Base-by-base conservation (phyloP, 108 stramenopile species). In the Epipyxis sp. region DNA sequence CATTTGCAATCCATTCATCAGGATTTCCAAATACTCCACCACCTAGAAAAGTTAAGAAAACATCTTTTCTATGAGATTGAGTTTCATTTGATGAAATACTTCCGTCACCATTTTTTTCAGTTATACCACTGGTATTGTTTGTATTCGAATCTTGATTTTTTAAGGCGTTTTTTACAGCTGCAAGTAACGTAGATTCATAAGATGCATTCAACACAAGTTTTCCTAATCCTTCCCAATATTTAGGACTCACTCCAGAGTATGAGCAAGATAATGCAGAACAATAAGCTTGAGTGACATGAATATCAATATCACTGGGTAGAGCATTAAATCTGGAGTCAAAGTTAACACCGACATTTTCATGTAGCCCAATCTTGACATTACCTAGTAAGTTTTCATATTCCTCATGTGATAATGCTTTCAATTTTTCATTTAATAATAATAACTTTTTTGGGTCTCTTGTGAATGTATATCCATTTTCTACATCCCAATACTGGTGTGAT, bases 1-100 rank as follows among this genome's bases (percentile, higher is more conserved):
- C 34, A 6, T 46, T 42, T 6, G 6, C 71, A 74, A 74, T 74
- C 71, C 71, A 74, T 57, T 27, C 71, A 39, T 61, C 37, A 2
- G 32, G 2, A 44, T 88, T 88, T 34, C 78, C 79, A 78, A 88
- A 88, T 1, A 83, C 88, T 1, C 88, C 88, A 1, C 88, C 88
- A 16, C 88, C 88, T 25, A 88, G 40, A 42, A 68, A 42, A 2
- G 88, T 88, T 59, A 88, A 58, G 69, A 59, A 84, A 29, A 88
- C 59, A 0, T 45, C 27, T n/a, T 58, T 44, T 41, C 40, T 59
- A 16, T 58, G 54, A 34, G 43, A 39, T 57, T 37, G 61, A 32
- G 3, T 10, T 32, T 65, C 6, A 32, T 65, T 65, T n/a, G n/a
- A n/a, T n/a, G n/a, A n/a, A n/a, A n/a, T n/a, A n/a, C n/a, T n/a